phyloP scores from a whole-genome alignment of 306 rosid genomes.

The Cucurbita argyrosperma region DNA sequence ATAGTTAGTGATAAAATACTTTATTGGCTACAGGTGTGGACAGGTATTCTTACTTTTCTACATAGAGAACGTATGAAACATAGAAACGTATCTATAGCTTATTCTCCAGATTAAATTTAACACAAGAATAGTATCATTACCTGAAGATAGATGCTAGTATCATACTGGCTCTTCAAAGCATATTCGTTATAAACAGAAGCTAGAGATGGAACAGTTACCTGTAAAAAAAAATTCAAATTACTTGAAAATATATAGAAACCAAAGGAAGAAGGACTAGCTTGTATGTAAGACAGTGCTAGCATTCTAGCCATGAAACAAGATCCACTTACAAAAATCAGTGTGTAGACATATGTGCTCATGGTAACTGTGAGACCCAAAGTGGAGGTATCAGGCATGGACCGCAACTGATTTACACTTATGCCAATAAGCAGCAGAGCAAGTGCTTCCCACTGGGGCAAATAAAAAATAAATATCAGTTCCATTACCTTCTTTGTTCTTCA shows the following conservation, averaged over 20 bases:
- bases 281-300: background rate
- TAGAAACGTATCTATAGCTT: background rate
- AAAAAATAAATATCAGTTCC: conserved; percentile 7
- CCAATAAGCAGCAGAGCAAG: conserved; percentile 93
- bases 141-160: conserved; percentile 99
- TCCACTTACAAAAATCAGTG: conserved; percentile 66
- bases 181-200: conserved; percentile 97
- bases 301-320: background rate
- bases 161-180: conserved; percentile 98
- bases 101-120: background rate
- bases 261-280: background rate
- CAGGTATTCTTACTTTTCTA: background rate
- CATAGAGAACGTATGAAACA: background rate
- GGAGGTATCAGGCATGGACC: conserved; percentile 54
- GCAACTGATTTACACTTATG: conserved; percentile 84
- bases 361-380: conserved; percentile 67
- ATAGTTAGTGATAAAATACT: background rate
- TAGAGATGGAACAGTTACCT: conserved; percentile 94
- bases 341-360: conserved; percentile 68
- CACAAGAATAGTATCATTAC: conserved; percentile 18
- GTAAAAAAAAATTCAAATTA: conserved; percentile 18
- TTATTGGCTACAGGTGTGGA: background rate
- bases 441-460: conserved; percentile 83
- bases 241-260: background rate
- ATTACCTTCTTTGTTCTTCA: background rate